phyloP scores from a whole-genome alignment of 345 rosid genomes.

The Adansonia digitata region DNA sequence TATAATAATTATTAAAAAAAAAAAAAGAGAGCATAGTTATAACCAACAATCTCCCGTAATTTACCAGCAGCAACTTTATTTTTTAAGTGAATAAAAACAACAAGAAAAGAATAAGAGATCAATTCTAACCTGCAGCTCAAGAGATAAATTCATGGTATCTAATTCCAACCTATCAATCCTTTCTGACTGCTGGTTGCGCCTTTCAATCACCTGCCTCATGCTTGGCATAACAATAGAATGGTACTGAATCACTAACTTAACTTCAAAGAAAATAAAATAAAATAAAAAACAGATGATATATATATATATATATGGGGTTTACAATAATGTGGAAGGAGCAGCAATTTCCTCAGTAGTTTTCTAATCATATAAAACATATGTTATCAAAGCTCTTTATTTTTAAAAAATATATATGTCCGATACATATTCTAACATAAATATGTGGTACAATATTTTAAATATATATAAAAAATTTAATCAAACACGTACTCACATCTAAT shows the following conservation, averaged over 20 bases:
- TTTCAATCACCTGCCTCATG: slow-evolving; percentile 28
- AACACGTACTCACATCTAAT: no score
- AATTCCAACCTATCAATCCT: slow-evolving; percentile 6
- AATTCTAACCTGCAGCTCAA: slow-evolving; percentile 26
- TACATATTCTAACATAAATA: no score
- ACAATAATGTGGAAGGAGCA: neutral
- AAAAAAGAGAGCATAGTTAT: no score
- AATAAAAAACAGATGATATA: neutral
- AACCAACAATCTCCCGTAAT: no score
- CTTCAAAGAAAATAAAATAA: neutral
- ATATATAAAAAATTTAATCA: no score
- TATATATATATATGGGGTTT: no score
- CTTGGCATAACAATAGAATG: slow-evolving; percentile 15
- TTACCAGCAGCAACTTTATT: no score
- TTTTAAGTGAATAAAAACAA: no score
- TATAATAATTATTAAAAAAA: neutral
- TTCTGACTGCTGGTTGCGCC: slow-evolving; percentile 21
- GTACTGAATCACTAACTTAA: neutral
- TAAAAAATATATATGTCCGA: no score
- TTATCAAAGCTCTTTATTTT: no score
- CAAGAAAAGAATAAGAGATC: neutral
- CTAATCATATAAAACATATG: no score
- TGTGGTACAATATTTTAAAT: no score
- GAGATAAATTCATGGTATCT: slow-evolving; percentile 26
- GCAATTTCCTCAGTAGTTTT: neutral